phyloP scores from a whole-genome alignment of 108 stramenopile species.

The Cyclostephanos invisitatus region DNA sequence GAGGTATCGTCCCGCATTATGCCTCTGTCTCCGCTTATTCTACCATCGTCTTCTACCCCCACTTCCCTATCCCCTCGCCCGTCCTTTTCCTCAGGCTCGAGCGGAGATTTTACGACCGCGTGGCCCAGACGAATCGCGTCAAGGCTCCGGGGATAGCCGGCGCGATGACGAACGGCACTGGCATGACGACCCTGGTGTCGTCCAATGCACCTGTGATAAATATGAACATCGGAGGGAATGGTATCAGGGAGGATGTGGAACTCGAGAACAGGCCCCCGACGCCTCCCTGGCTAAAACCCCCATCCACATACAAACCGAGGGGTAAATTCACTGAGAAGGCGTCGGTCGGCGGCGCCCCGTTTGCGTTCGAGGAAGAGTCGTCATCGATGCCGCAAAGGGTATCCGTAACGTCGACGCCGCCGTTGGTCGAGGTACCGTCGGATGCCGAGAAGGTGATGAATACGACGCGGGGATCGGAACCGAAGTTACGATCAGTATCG shows the following conservation, averaged over 20 bases:
- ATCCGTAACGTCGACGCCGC: background rate
- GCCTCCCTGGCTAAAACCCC: conserved; percentile 49
- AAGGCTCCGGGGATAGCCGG: conserved; percentile 53
- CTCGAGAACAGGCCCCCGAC: conserved; percentile 38
- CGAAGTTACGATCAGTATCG: background rate
- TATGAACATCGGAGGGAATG: conserved; percentile 13
- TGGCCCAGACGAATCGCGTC: conserved; percentile 93
- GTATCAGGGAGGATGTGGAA: conserved; percentile 23
- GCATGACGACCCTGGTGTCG: conserved; percentile 5
- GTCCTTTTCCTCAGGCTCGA: conserved; percentile 55
- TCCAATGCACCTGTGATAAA: conserved; percentile 1
- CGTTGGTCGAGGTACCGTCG: conserved; percentile 10
- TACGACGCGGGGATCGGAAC: conserved; percentile 7
- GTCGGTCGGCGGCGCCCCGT: conserved; percentile 3
- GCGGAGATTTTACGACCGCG: conserved; percentile 91
- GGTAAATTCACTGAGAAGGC: conserved; percentile 18
- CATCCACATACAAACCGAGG: conserved; percentile 33
- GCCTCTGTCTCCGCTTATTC: background rate
- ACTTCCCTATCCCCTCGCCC: too few relatives aligned
- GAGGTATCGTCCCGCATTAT: background rate
- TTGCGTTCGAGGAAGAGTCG: conserved; percentile 29
- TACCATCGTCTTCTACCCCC: background rate
- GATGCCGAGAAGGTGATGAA: conserved; percentile 20
- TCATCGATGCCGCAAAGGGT: conserved; percentile 41
- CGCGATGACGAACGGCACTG: conserved; percentile 28